A percentile compares a stretch with the other conserved stretches of the same genome.
Conservation (phyloP, 805 yeast species). For the Candida tallmaniae region DNA sequence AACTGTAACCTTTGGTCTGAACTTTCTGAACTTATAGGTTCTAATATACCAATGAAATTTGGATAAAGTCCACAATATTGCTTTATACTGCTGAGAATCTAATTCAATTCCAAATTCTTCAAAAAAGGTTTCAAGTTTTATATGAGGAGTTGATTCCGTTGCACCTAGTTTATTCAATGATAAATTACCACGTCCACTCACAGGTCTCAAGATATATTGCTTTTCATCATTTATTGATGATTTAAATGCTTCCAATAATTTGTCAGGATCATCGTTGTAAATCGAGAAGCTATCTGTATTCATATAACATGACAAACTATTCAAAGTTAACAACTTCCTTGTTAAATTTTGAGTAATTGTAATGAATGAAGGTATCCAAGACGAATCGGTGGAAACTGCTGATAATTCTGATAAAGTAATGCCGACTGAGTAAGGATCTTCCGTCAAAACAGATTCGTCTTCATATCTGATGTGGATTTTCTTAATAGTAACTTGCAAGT, state of each 20-base stretch:
- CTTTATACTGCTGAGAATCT: conserved; percentile 81
- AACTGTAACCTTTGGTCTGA: conserved; percentile 56
- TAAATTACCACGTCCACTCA: conserved; percentile 80
- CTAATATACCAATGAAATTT: conserved; percentile 73
- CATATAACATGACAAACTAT: conserved; percentile 78
- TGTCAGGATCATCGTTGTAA: conserved; percentile 43
- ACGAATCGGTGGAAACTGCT: conserved; percentile 82
- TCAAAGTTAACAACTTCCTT: conserved; percentile 70
- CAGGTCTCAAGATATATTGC: conserved; percentile 76
- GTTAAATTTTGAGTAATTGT: conserved; percentile 63
- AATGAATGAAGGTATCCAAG: conserved; percentile 84
- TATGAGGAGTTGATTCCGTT: conserved; percentile 62
- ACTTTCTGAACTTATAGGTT: conserved; percentile 68
- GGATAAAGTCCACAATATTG: conserved; percentile 75
- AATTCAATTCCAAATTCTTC: conserved; percentile 86
- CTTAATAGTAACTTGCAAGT: conserved; percentile 83
- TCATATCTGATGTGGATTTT: conserved; percentile 92
- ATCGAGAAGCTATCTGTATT: conserved; percentile 60
- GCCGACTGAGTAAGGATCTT: conserved; percentile 77
- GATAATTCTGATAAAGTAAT: conserved; percentile 79
- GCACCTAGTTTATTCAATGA: conserved; percentile 77
- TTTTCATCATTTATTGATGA: conserved; percentile 13
- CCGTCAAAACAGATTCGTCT: conserved; percentile 68
- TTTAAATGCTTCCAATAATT: conserved; percentile 43
- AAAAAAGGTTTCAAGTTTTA: conserved; percentile 70